Evolutionary conservation across 345 rosid species (phyloP), one percentile per base, ranked within the genome.

Genomic region (Limnanthes douglasii): DNA sequence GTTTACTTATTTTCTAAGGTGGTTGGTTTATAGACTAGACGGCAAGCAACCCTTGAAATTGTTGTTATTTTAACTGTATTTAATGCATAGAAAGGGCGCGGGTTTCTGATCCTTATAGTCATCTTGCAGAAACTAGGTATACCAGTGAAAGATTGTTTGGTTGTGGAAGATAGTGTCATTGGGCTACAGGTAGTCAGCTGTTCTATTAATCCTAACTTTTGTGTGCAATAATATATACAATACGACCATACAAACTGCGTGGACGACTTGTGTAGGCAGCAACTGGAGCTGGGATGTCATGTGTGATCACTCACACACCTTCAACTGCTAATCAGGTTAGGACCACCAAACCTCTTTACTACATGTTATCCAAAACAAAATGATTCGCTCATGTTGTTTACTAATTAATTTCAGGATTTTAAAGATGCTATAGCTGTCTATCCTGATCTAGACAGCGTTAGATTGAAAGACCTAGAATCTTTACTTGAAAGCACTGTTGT

Each of bases 121-220:
- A 43, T 45, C 4, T 43, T 60, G 65, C 85, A 86, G 97, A 66
- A 37, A 62, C 68, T 88, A 23, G 70, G 78, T 26, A 72, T 88
- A 14, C 69, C 90, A 0, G 76, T 51, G 56, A 66, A 50, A 35
- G 80, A 82, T 50, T 88, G 93, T 69, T 59, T 88, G 45, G 95
- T 88, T 39, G 70, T 88, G 42, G 97, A 88, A 61, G 97, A 88
- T 53, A 88, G 97, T 54, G 90, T 82, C 48, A 88, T 88, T 28
- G 95, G 95, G 18, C 58, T 88, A 15, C 93, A 73, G 75, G 95
- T 79, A 48, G 5, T 36, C 14, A 3, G n/a, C n/a, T n/a, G n/a
- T n/a, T n/a, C n/a, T n/a, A n/a, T n/a, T n/a, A n/a, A n/a, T n/a
- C n/a, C n/a, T n/a, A n/a, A n/a, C n/a, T n/a, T n/a, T n/a, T n/a